Evolutionary conservation across 305 asterid genomes (phyloP).

Genomic region (Striga hermonthica): DNA sequence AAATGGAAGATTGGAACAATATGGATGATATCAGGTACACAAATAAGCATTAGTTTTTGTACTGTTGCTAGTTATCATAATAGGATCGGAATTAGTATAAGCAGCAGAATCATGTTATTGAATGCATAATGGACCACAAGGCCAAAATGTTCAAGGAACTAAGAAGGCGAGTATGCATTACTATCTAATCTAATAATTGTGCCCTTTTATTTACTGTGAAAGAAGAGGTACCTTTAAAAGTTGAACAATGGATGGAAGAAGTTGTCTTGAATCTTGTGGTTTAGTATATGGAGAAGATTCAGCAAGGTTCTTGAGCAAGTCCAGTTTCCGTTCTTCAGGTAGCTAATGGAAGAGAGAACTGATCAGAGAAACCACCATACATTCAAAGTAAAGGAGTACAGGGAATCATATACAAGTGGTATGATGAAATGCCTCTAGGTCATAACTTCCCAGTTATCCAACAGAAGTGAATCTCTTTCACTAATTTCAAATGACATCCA

Average conservation of each 20-base stretch:
- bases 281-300: constrained; percentile 75
- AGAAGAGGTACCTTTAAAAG: constrained; percentile 63
- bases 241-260: constrained; percentile 82
- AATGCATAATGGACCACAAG: not conserved
- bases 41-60: constrained; percentile 2
- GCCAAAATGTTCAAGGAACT: too few species aligned
- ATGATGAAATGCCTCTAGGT: constrained; percentile 23
- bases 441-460: constrained; percentile 18
- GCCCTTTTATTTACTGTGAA: constrained; percentile 22
- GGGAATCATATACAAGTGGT: constrained; percentile 14
- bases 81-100: constrained; percentile 6
- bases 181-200: too few species aligned
- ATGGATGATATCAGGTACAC: constrained; percentile 6
- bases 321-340: constrained; percentile 67
- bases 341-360: constrained; percentile 48
- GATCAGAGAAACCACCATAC: constrained; percentile 30
- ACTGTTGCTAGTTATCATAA: not conserved
- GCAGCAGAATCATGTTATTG: not conserved
- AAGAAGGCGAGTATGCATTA: too few species aligned
- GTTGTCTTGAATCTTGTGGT: constrained; percentile 82
- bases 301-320: constrained; percentile 82
- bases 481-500: not conserved
- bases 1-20: too few species aligned
- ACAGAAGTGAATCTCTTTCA: not conserved
- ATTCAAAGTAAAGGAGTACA: constrained; percentile 8